phyloP scores from a whole-genome alignment of 2,329 filamentous ascomycete species.

The Fusarium vanettenii region DNA sequence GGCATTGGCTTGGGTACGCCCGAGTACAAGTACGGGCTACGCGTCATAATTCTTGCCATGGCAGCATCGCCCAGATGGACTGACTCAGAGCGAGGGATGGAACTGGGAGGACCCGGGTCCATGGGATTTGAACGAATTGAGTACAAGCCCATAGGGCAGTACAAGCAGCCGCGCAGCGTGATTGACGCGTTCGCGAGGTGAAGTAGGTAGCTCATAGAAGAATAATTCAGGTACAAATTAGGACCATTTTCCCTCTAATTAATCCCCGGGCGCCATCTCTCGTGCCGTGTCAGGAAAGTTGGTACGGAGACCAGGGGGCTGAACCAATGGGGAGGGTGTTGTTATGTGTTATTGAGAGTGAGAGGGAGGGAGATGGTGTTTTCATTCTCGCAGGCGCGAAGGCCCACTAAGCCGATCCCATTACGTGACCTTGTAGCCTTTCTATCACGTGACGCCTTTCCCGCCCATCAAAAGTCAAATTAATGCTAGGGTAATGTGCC shows the following conservation, averaged over 20 bases:
- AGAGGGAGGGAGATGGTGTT: no score
- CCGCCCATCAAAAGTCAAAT: background rate
- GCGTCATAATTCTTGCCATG: constrained; percentile 61
- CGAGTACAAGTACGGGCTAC: constrained; percentile 49
- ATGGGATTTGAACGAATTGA: constrained; percentile 54
- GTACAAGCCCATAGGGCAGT: constrained; percentile 63
- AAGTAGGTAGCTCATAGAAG: background rate
- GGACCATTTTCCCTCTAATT: background rate
- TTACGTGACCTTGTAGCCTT: no score
- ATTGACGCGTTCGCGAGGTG: constrained; percentile 48
- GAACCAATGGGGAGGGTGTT: no score
- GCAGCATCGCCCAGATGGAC: constrained; percentile 67
- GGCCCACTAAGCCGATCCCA: no score
- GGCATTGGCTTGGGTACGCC: constrained; percentile 52
- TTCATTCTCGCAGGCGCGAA: no score
- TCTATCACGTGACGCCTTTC: no score
- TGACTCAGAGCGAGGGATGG: constrained; percentile 58
- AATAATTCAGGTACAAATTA: background rate
- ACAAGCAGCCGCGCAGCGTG: constrained; percentile 64
- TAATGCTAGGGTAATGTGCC: background rate
- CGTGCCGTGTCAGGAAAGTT: background rate
- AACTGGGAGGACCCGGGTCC: constrained; percentile 57
- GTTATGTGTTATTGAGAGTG: no score
- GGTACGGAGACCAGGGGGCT: no score
- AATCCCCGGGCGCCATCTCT: background rate